A percentile compares a stretch with the other conserved stretches of the same genome.
These are phyloP conservation scores for Ilex aquifolium DNA, from an alignment of 257 asterid genomes.

Conservation along the genomic window DNA sequence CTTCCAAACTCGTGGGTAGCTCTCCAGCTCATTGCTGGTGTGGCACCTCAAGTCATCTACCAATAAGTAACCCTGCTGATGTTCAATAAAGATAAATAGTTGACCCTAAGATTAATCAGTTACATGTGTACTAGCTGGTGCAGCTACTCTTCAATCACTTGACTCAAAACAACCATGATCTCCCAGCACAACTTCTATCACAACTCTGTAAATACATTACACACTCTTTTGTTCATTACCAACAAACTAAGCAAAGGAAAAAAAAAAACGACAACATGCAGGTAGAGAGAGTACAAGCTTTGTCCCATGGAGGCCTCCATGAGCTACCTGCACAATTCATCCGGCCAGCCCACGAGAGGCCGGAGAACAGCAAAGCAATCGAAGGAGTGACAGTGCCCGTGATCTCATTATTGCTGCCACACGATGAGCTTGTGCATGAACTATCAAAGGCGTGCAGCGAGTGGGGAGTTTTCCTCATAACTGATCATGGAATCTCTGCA, in stretches of 20 bases:
- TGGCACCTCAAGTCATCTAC: no score
- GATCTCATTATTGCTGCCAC: background rate
- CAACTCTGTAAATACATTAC: no score
- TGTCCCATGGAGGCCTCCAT: background rate
- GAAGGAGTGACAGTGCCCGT: constrained; percentile 3
- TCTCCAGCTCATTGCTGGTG: no score
- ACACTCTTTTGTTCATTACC: no score
- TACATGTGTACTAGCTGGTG: no score
- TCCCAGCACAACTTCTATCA: no score
- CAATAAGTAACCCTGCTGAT: no score
- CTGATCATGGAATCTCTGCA: background rate
- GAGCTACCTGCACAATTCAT: constrained; percentile 2
- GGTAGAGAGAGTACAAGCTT: background rate
- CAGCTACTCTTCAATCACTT: no score
- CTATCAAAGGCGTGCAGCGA: constrained; percentile 1
- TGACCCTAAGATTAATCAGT: no score
- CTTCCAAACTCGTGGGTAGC: no score
- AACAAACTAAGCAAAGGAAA: background rate
- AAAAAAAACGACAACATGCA: background rate
- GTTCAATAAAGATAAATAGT: no score
- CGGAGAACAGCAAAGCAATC: constrained; percentile 3
- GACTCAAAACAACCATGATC: no score
- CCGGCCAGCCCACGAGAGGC: constrained; percentile 4
- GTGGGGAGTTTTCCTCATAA: background rate
- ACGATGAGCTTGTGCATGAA: background rate